phyloP scores from a whole-genome alignment of 2,329 filamentous ascomycete species.

The Cyphellophora attinorum region DNA sequence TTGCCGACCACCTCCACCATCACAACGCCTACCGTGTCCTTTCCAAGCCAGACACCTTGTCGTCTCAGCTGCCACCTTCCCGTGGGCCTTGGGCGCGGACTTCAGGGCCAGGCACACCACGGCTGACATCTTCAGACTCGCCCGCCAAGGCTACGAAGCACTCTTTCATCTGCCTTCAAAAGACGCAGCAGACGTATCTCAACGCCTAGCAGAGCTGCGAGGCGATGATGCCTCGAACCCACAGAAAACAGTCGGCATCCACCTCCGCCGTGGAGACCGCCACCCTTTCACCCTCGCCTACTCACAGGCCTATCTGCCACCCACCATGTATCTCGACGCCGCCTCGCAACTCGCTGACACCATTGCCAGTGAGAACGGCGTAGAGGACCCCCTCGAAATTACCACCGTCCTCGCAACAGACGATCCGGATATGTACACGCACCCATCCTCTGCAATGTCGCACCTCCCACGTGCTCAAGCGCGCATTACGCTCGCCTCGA shows the following conservation, averaged over 20 bases:
- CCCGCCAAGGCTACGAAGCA: constrained; percentile 60
- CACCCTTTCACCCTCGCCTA: constrained; percentile 72
- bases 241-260: constrained; percentile 56
- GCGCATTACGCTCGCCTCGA: constrained; percentile 66
- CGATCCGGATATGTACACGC: constrained; percentile 62
- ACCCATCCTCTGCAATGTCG: constrained; percentile 22
- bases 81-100: constrained; percentile 52
- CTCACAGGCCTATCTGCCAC: constrained; percentile 65
- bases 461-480: constrained; percentile 56
- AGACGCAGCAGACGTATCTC: constrained; percentile 55
- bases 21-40: constrained; percentile 72
- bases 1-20: constrained; percentile 62
- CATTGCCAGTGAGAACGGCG: constrained; percentile 9
- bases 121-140: constrained; percentile 57
- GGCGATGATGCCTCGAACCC: too few species aligned
- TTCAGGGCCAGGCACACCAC: constrained; percentile 49
- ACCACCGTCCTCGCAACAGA: constrained; percentile 62
- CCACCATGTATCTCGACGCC: constrained; percentile 56
- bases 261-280: constrained; percentile 70
- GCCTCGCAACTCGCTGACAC: constrained; percentile 38
- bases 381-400: too few species aligned
- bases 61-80: constrained; percentile 59
- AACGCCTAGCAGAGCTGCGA: constrained; percentile 49
- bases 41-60: constrained; percentile 65
- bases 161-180: constrained; percentile 61